phyloP scores from a whole-genome alignment of 208 protist species.

The Endotrypanum monterogeii region DNA sequence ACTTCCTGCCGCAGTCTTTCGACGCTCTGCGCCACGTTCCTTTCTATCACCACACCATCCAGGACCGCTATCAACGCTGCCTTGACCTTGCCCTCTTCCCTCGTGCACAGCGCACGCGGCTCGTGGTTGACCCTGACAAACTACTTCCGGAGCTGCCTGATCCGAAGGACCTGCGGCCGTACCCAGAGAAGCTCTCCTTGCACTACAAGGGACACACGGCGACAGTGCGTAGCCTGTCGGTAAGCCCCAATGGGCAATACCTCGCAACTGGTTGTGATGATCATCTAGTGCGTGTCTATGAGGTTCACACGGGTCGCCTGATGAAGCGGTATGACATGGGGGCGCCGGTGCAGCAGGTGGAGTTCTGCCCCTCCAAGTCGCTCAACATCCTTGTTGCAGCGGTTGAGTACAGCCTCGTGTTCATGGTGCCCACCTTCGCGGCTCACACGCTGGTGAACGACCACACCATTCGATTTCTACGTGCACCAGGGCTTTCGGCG shows the following conservation, averaged over 20 bases:
- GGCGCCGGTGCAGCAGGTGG: slow-evolving; percentile 90
- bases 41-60: slow-evolving; percentile 94
- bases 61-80: slow-evolving; percentile 99
- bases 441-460: slow-evolving; percentile 85
- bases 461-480: slow-evolving; percentile 86
- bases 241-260: slow-evolving; percentile 97
- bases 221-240: slow-evolving; percentile 92
- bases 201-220: slow-evolving; percentile 96
- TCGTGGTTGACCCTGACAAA: slow-evolving; percentile 94
- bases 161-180: slow-evolving; percentile 98
- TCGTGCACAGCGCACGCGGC: slow-evolving; percentile 85
- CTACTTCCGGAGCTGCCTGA: slow-evolving; percentile 98
- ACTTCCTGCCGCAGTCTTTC: slow-evolving; percentile 95
- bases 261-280: slow-evolving; percentile 97
- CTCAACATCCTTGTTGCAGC: slow-evolving; percentile 92
- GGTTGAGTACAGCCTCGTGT: slow-evolving; percentile 88
- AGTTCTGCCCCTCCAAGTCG: slow-evolving; percentile 93
- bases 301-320: slow-evolving; percentile 97
- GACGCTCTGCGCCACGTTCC: slow-evolving; percentile 94
- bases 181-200: slow-evolving; percentile 96
- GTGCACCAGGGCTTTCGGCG: slow-evolving; percentile 62
- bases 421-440: slow-evolving; percentile 88
- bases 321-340: slow-evolving; percentile 91
- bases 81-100: slow-evolving; percentile 99
- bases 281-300: slow-evolving; percentile 97